Evolutionary conservation across 1,139 yeast species (phyloP), one percentile per base, ranked within the genome.

Genomic region (Komagataea norvegica): DNA sequence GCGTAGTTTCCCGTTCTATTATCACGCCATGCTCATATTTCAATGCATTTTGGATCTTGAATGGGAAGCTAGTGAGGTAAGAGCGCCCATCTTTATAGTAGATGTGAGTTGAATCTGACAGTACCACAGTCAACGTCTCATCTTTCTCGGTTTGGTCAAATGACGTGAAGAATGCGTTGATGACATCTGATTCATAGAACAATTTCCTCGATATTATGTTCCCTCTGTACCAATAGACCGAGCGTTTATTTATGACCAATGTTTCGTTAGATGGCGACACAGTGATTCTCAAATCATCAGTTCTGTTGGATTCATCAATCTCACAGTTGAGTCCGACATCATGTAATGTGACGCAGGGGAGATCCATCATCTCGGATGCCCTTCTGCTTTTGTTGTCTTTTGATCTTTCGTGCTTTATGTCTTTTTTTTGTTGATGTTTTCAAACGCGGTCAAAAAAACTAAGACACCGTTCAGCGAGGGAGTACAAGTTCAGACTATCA

Each of bases 1-100:
- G 16, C 3, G 35, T 42, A 3, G 44, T 60, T 8, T 29, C 41
- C 35, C 76, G 65, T 50, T 80, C 84, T 19, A 82, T 54, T 0
- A 81, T 57, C n/a, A 83, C 52, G 0, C 95, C 95, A 17, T 70
- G 68, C 32, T 75, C 79, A 47, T 76, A 79, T 0, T 79, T 68
- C 38, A 79, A 66, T 1, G 80, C 87, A 17, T 62, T 62, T 32
- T 64, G 67, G 31, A 82, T 67, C 6, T 61, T 59, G 45, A 84
- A 82, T 0, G 95, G 89, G 42, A 85, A 68, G 47, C 76, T 77
- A 20, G 78, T 70, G 5, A 73, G 67, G 49, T 75, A 74, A 3
- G 73, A 66, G 25, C 73, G 65, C 3, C 89, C 88, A 46, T 72
- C 73, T 3, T 62, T 61, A 44, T 70, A 72, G 56, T 81, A 82